Evolutionary conservation across 345 rosid genomes (phyloP).

Genomic region (Stellera chamaejasme): DNA sequence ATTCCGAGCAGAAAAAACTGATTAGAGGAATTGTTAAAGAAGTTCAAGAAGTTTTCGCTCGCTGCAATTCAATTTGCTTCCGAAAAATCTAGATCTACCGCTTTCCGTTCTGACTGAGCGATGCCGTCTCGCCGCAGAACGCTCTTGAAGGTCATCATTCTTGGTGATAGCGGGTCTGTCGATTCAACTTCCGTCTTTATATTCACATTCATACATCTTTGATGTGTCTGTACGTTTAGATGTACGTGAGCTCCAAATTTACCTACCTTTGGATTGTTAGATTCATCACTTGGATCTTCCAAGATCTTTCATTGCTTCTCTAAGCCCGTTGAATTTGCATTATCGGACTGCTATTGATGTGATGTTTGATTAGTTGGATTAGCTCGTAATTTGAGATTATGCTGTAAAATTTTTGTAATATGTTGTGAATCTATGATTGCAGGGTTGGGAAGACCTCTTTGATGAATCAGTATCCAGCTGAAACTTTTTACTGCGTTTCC

Average conservation of each 20-base stretch:
- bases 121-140: constrained; percentile 93
- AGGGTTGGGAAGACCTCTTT: constrained; percentile 97
- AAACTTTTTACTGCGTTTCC: constrained; percentile 2
- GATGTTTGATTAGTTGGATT: no score
- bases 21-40: no score
- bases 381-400: no score
- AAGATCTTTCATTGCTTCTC: constrained; percentile 8
- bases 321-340: no score
- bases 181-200: neutral
- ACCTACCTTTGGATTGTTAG: neutral
- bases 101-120: constrained; percentile 13
- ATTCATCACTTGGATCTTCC: constrained; percentile 10
- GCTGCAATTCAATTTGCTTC: neutral
- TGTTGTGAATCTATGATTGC: constrained; percentile 17
- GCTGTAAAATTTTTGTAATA: neutral
- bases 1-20: no score
- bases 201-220: neutral
- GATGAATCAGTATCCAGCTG: constrained; percentile 89
- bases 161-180: constrained; percentile 94
- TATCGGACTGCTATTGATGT: no score
- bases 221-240: neutral
- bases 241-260: neutral
- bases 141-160: constrained; percentile 93
- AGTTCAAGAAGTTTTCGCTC: neutral
- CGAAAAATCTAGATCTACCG: constrained; percentile 13